Evolutionary conservation across 2,329 filamentous ascomycete species (phyloP), one percentile per base, ranked within the genome.

Genomic region (Talaromyces albobiverticillius): DNA sequence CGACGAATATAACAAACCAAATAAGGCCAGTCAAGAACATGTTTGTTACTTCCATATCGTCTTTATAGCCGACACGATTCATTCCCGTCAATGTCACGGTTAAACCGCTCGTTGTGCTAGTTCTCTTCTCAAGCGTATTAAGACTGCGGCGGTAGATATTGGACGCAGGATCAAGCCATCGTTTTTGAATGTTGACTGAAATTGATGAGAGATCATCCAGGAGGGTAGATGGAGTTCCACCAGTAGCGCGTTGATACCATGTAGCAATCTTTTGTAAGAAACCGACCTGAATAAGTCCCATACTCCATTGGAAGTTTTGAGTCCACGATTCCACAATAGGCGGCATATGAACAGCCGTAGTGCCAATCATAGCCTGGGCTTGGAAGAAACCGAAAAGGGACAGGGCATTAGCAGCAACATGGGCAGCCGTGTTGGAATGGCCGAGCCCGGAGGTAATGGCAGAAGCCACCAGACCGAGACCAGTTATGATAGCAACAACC

Each of bases 361-460:
- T 86, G 59, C 92, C 92, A 64, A 96, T 80, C 72, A 96, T 90
- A 23, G 93, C 92, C 73, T 96, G 92, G 4, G 90, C 85, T 74
- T 97, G 93, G 80, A 96, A 96, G 74, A 94, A 96, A 57, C 88
- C 84, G 68, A 96, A 95, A 26, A 97, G 84, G n/a, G 92, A 94
- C 59, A 96, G 82, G 3, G 93, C 90, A 67, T 95, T 96, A 53
- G 92, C 88, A 52, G 93, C 93, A 59, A 97, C 89, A 72, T 97
- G 93, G 48, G 93, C 91, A 45, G 93, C 92, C 4, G 93, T 93
- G 70, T 96, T 96, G 47, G 90, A 90, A 72, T 96, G 91, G 10
- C 93, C 93, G 4, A 96, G 78, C 29, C 91, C 91, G 25, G 91
- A 96, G 26, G 93, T 89, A 60, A 96, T 82, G 58, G 90, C 93